Evolutionary conservation across 139 green algal genomes (phyloP), one percentile per base, ranked within the genome.

Genomic region (Closterium sp.): DNA sequence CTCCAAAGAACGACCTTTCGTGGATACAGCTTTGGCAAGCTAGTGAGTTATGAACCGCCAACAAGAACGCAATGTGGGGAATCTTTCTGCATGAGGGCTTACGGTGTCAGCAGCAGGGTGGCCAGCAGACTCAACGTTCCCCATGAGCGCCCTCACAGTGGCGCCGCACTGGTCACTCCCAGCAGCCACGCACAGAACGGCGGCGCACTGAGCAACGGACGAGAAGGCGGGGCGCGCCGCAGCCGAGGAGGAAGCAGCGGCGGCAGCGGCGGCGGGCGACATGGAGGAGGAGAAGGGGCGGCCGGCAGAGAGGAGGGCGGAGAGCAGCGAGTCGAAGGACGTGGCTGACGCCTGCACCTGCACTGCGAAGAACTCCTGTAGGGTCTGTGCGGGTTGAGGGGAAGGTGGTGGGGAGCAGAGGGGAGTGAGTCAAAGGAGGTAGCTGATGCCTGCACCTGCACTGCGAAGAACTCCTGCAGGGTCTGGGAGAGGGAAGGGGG

Each of bases 311-410:
- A 97, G 92, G 84, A 98, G 96, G 76, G 86, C 34, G 21, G 85
- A 34, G 31, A 97, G 91, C 76, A 98, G 96, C 8, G 85, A 23
- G 8, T 98, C 94, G 34, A 96, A 95, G 38, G 84, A 90, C 1
- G 91, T 90, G 33, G 87, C 34, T 32, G 91, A 86, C 30, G 38
- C 92, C n/a, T 89, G 23, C 10, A 96, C 95, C 30, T 98, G 93
- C 6, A 94, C 91, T 4, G 91, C 86, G 86, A 98, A 97, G 90
- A 98, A 96, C 33, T 91, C 85, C 88, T 97, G 94, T n/a, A 98
- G 93, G 30, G 94, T 93, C 76, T 96, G 92, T 30, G 96, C 91
- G 3, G 90, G 33, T 16, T 21, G 33, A 23, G 30, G 31, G 83
- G 6, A 33, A 23, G 10, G 33, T 9, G 9, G 10, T 10, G 69